Evolutionary conservation across 2,329 filamentous ascomycete genomes (phyloP), one percentile per base, ranked within the genome.

Genomic region (Phoma sp.): DNA sequence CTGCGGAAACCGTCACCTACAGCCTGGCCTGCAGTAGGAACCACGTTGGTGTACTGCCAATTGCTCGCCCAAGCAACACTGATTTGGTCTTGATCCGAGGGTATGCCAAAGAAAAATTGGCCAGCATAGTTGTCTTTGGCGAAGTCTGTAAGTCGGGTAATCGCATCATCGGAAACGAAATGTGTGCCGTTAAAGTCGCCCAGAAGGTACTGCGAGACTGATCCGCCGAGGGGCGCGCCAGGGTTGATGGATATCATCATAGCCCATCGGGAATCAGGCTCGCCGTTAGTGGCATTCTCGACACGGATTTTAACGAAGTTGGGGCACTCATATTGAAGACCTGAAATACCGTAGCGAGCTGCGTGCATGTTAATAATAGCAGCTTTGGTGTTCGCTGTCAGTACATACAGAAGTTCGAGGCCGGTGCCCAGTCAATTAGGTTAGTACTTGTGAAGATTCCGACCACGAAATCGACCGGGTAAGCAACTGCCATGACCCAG

Each of bases 111-210:
- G 68, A 84, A 86, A 70, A 80, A 85, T 61, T 86, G 83, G 0
- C 77, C 80, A 0, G 84, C 84, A 60, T 84, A 83, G 64, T 82
- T 83, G 62, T 84, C 82, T 65, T 81, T 80, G 18, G 69, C 77
- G 22, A 82, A 81, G 58, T 82, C 79, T 5, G 75, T 73, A 13
- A 81, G 71, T 3, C 77, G 71, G 7, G 76, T 73, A 6, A 71
- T 72, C 1, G 58, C 64, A 58, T 83, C 82, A 24, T 75, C 70
- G 1, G 79, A 67, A 13, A 64, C 69, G 23, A 86, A 88, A 65
- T 85, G 82, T 0, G 83, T 87, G n/a, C 86, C 86, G 58, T 89
- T 86, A 75, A 87, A 88, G 2, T 70, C 74, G 4, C 86, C 86
- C 0, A 81, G 73, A 73, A 83, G 83, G 65, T 86, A 86, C 66